A percentile compares a stretch with the other conserved stretches of the same genome.
phyloP scores from a whole-genome alignment of 2,329 filamentous ascomycete species.

The Sclerotinia sclerotiorum region DNA sequence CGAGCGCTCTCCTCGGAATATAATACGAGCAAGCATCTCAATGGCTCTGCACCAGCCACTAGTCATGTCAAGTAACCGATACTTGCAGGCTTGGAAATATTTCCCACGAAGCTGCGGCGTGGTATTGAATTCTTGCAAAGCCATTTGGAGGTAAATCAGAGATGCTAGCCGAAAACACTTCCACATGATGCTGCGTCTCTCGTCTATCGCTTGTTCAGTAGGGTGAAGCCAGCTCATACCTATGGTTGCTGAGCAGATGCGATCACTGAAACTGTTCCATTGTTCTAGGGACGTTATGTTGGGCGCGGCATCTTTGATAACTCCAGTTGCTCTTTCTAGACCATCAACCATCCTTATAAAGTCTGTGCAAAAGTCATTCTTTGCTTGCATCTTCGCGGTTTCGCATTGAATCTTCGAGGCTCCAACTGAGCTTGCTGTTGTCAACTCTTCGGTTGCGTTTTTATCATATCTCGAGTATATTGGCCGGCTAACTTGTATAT shows the following conservation, averaged over 20 bases:
- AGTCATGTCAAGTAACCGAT: not conserved
- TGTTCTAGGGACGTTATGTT: not conserved
- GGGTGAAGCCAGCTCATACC: not conserved
- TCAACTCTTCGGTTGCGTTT: not conserved
- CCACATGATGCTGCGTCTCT: not conserved
- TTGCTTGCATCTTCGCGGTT: not conserved
- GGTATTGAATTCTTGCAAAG: not conserved
- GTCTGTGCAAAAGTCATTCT: slow-evolving; percentile 3
- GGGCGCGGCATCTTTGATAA: slow-evolving; percentile 5
- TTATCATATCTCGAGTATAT: slow-evolving; percentile 8
- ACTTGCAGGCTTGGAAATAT: not conserved
- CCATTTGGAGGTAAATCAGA: not conserved
- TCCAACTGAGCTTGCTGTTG: not conserved
- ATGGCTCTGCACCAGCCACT: slow-evolving; percentile 5
- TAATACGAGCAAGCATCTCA: slow-evolving; percentile 1
- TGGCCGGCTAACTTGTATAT: slow-evolving; percentile 13
- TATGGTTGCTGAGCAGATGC: not conserved
- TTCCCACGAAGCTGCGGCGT: not conserved
- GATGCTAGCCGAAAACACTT: not conserved
- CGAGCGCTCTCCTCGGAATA: slow-evolving; percentile 1
- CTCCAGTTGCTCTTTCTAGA: slow-evolving; percentile 6
- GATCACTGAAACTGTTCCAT: not conserved
- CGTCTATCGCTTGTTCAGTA: not conserved
- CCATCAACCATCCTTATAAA: slow-evolving; percentile 17
- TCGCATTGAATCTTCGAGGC: not conserved